Conservation (phyloP, 257 asterid genomes). For the Schizonepeta tenuifolia region DNA sequence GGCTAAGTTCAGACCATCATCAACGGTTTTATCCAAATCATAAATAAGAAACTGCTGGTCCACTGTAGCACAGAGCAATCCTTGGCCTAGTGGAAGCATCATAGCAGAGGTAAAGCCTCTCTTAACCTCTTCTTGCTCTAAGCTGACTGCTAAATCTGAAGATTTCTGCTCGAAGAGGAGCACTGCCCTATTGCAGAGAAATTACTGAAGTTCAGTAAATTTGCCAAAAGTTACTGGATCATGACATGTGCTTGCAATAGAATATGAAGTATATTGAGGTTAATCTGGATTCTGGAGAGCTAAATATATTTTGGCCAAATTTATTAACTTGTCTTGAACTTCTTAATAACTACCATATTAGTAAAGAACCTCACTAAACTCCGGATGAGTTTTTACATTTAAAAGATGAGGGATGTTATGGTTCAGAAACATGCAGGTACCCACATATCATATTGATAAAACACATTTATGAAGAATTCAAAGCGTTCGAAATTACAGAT, state of each 20-base stretch:
- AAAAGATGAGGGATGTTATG: constrained; percentile 4
- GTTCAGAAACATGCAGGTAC: constrained; percentile 11
- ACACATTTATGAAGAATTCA: neutral
- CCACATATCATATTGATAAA: neutral
- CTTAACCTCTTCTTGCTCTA: constrained; percentile 68
- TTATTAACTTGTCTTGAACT: neutral
- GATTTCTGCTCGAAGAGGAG: constrained; percentile 84
- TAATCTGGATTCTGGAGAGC: neutral
- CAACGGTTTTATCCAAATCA: constrained; percentile 54
- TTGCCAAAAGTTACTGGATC: constrained; percentile 11
- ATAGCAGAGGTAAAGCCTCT: constrained; percentile 86
- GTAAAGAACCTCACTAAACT: neutral
- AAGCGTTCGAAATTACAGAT: neutral
- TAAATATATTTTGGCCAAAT: neutral
- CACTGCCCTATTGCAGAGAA: constrained; percentile 61
- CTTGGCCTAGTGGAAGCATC: constrained; percentile 81
- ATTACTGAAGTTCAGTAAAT: constrained; percentile 23
- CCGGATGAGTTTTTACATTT: constrained; percentile 15
- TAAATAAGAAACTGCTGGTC: constrained; percentile 95
- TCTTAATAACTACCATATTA: constrained; percentile 9
- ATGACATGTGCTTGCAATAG: constrained; percentile 12
- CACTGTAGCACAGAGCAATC: constrained; percentile 83
- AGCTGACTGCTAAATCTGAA: constrained; percentile 73
- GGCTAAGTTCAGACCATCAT: constrained; percentile 53
- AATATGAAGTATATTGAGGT: constrained; percentile 8